Percentiles rank a stretch among this genome's conserved stretches.
Conservation (phyloP, 73 alveolate genomes). For the Durusdinium trenchii region DNA sequence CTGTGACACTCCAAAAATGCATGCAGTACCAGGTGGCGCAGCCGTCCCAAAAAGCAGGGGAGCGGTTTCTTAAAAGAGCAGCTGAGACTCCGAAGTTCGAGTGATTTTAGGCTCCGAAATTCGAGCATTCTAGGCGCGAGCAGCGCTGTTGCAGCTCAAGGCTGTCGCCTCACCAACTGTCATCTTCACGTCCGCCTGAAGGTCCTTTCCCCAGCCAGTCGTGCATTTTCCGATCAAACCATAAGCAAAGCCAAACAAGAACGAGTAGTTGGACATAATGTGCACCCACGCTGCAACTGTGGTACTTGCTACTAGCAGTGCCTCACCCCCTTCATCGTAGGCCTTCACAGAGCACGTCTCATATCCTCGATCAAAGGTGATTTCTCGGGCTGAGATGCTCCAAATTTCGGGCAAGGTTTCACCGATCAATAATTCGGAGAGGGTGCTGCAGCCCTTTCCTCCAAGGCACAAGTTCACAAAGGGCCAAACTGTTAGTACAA, state of each 20-base stretch:
- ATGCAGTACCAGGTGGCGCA: too few species aligned
- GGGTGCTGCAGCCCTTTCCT: conserved; percentile 50
- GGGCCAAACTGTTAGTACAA: not conserved
- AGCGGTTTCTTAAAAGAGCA: too few species aligned
- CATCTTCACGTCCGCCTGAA: not conserved
- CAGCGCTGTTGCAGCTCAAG: too few species aligned
- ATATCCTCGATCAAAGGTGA: too few species aligned
- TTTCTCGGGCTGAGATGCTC: too few species aligned
- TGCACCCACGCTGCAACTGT: conserved; percentile 62
- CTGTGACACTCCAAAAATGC: too few species aligned
- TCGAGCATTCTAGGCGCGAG: too few species aligned
- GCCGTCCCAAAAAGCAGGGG: too few species aligned
- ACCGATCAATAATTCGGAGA: not conserved
- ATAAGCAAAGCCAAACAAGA: conserved; percentile 32
- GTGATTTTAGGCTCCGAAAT: too few species aligned
- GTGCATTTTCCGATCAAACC: conserved; percentile 14
- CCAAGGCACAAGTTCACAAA: conserved; percentile 18
- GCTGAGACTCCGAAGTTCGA: too few species aligned
- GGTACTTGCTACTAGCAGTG: not conserved
- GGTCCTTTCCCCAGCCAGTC: not conserved
- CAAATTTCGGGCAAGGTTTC: not conserved
- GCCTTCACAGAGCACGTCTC: too few species aligned
- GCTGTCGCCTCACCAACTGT: not conserved
- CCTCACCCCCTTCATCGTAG: not conserved
- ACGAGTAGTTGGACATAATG: conserved; percentile 59